Percentiles rank a stretch among this genome's conserved stretches.
Conservation (phyloP, 148 eudicot species). For the Beta vulgaris region DNA sequence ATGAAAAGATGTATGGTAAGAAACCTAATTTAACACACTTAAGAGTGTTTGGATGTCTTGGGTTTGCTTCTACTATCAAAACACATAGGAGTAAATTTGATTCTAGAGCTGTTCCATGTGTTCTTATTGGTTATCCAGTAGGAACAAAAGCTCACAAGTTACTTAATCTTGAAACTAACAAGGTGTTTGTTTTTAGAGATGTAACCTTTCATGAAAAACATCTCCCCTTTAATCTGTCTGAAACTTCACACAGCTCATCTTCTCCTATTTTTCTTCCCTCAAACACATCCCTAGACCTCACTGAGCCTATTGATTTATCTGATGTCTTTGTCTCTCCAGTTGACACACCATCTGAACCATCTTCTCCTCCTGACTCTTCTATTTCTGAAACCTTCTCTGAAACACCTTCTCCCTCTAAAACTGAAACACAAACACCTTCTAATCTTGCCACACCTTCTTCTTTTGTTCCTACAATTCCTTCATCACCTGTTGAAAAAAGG, state of each 20-base stretch:
- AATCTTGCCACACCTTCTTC: no score
- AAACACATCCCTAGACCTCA: no score
- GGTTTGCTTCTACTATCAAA: background rate
- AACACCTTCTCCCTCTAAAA: no score
- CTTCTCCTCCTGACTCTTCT: no score
- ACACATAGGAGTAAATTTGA: background rate
- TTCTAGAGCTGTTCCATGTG: background rate
- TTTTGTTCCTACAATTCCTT: no score
- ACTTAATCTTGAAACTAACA: background rate
- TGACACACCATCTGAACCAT: no score
- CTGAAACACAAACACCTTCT: no score
- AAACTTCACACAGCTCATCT: accelerated
- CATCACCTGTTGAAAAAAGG: no score
- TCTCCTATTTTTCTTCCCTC: background rate
- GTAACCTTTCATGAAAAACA: background rate
- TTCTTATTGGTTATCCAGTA: background rate
- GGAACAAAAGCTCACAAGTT: background rate
- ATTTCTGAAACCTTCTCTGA: no score
- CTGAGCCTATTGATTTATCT: no score
- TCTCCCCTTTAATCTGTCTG: background rate
- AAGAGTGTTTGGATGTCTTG: background rate
- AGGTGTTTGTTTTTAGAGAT: background rate
- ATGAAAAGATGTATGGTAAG: background rate
- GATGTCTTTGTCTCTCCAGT: no score
- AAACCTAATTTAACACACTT: background rate